phyloP scores from a whole-genome alignment of 768 basidiomycete species.

The Psilocybe cyanescens region DNA sequence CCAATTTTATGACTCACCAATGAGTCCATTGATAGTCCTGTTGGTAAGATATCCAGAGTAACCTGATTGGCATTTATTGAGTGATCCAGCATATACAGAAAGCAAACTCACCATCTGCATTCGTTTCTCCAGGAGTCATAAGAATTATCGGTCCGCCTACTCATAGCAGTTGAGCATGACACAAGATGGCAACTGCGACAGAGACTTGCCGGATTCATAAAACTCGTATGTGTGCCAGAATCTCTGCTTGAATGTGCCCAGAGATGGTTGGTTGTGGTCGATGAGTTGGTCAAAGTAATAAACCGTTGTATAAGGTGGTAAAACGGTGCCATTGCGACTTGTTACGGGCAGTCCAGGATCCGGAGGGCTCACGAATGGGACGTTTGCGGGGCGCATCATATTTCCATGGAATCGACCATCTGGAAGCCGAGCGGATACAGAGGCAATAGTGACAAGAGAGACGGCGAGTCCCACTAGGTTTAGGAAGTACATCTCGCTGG shows the following conservation, averaged over 20 bases:
- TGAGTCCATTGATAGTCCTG: constrained; percentile 60
- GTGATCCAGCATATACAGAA: not conserved
- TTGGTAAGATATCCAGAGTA: constrained; percentile 67
- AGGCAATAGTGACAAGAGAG: constrained; percentile 21
- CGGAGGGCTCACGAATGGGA: constrained; percentile 35
- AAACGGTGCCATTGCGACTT: constrained; percentile 44
- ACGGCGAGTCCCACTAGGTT: constrained; percentile 25
- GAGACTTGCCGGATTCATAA: constrained; percentile 51
- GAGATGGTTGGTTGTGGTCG: constrained; percentile 55
- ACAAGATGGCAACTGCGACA: not conserved
- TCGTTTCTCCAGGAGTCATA: constrained; percentile 67
- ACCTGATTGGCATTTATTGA: constrained; percentile 27
- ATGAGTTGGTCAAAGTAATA: constrained; percentile 65
- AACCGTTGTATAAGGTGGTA: constrained; percentile 48
- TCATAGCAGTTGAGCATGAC: not conserved
- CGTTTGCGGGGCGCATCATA: constrained; percentile 39
- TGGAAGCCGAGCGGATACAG: constrained; percentile 26
- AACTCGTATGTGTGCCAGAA: constrained; percentile 74
- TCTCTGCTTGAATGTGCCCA: constrained; percentile 79
- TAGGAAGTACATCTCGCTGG: constrained; percentile 16
- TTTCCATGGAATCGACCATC: constrained; percentile 48
- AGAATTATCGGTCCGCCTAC: constrained; percentile 63
- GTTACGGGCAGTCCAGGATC: constrained; percentile 37
- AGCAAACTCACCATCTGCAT: constrained; percentile 48
- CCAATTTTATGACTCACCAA: constrained; percentile 33